These are phyloP conservation scores for Suhomyces maxii DNA, from an alignment of 1,139 yeast genomes.

Conservation along the genomic window DNA sequence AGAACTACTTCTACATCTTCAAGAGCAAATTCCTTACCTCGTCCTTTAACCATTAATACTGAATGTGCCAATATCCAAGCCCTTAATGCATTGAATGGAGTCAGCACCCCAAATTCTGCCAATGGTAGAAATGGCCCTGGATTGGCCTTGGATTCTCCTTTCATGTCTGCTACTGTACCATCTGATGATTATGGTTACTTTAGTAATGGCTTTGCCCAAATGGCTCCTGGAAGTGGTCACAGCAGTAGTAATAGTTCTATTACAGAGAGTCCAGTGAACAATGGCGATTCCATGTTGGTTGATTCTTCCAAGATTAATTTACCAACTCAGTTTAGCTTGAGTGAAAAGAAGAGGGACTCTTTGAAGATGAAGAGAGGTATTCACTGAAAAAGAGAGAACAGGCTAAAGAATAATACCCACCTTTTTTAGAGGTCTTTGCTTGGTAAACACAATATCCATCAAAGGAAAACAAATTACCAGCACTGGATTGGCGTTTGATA, in stretches of 20 bases:
- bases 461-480: no score
- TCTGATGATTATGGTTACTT: conserved; percentile 39
- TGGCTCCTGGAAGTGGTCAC: conserved; percentile 3
- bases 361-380: conserved; percentile 50
- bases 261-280: conserved; percentile 21
- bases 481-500: background rate
- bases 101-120: conserved; percentile 7
- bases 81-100: conserved; percentile 28
- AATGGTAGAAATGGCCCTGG: conserved; percentile 9
- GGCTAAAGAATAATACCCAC: no score
- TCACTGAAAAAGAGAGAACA: conserved; percentile 21
- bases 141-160: conserved; percentile 43
- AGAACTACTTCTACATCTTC: conserved; percentile 30
- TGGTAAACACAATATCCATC: no score
- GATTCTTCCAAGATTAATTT: conserved; percentile 23
- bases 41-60: conserved; percentile 44
- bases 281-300: conserved; percentile 10
- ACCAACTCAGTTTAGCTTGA: conserved; percentile 36
- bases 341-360: conserved; percentile 51
- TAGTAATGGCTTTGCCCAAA: conserved; percentile 20
- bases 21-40: conserved; percentile 28
- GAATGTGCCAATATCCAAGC: conserved; percentile 34
- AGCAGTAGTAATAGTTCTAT: conserved; percentile 14
- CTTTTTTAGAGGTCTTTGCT: no score
- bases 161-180: conserved; percentile 44